Percentiles rank a stretch among this genome's conserved stretches.
phyloP scores from a whole-genome alignment of 228 moss, liverwort and hornwort species.

The Sphagnum magellanicum region DNA sequence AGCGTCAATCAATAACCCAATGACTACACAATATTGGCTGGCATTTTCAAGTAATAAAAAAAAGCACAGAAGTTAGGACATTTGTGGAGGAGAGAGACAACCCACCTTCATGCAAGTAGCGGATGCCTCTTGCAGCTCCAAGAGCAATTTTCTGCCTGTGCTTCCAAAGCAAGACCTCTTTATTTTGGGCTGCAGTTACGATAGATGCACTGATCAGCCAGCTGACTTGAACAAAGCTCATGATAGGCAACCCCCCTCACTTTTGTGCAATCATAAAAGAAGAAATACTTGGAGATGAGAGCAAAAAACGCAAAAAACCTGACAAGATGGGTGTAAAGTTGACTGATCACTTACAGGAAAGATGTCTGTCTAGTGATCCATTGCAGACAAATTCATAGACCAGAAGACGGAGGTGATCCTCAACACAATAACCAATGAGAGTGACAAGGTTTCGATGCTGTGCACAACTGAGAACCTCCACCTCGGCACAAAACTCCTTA shows the following conservation, averaged over 20 bases:
- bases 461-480: slow-evolving; percentile 67
- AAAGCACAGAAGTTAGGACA: too few relatives aligned
- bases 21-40: too few relatives aligned
- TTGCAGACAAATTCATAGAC: slow-evolving; percentile 86
- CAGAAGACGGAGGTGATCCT: slow-evolving; percentile 44
- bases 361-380: slow-evolving; percentile 63
- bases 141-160: slow-evolving; percentile 54
- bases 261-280: too few relatives aligned
- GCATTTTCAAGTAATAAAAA: too few relatives aligned
- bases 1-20: too few relatives aligned
- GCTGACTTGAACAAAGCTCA: too few relatives aligned
- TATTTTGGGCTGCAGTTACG: slow-evolving; percentile 29
- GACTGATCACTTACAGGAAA: slow-evolving; percentile 39
- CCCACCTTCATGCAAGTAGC: slow-evolving; percentile 43
- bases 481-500: slow-evolving; percentile 68
- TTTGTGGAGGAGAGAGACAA: too few relatives aligned
- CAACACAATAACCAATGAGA: slow-evolving; percentile 66
- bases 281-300: neutral
- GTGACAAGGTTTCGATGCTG: slow-evolving; percentile 76
- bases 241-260: too few relatives aligned
- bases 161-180: slow-evolving; percentile 43
- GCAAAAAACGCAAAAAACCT: neutral
- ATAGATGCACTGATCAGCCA: neutral
- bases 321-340: neutral
- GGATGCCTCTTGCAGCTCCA: slow-evolving; percentile 55